Evolutionary conservation across 164 flowering plant genomes (phyloP), one percentile per base, ranked within the genome.

Genomic region (Vitis cinerea): DNA sequence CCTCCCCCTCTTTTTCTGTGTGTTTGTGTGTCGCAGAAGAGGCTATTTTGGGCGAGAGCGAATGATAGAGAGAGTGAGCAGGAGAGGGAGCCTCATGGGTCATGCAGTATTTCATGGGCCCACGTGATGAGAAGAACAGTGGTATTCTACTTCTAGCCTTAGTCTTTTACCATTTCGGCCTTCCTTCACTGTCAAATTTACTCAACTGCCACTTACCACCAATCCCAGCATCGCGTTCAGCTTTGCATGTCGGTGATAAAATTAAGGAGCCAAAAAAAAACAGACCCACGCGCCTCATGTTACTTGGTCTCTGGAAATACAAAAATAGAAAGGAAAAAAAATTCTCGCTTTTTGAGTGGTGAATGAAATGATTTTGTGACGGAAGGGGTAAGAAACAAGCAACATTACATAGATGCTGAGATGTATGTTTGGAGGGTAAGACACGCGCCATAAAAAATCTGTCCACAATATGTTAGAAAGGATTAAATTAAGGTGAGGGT

Each of bases 111-210:
- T 62, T 57, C 69, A 53, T 50, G 71, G 78, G 71, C 75, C 78
- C 78, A 75, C 78, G 78, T 75, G 72, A 71, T 48, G 74, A 63
- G 37, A 62, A 47, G 2, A 61, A 66, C 50, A 67, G 65, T 0
- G 44, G 44, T 37, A 37, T 37, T 37, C 44, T 37, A 37, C 44
- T 37, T 37, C 44, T 37, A 37, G 6, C 44, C 44, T 37, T 37
- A 37, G 6, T 37, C 44, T 37, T 37, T 37, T 37, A 37, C 44
- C 44, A 37, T 37, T 37, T 37, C 44, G 2, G 6, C 44, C 44
- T 37, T 6, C 44, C 44, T 37, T 37, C 1, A 37, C 44, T 3
- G 44, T 37, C 44, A 6, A 37, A 37, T 37, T 53, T 53, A 53
- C 15, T 11, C n/a, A 13, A 12, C 56, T 13, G 17, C 56, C 15